Base-by-base conservation (phyloP, 2,329 filamentous ascomycete species). In the Cladophialophora psammophila region DNA sequence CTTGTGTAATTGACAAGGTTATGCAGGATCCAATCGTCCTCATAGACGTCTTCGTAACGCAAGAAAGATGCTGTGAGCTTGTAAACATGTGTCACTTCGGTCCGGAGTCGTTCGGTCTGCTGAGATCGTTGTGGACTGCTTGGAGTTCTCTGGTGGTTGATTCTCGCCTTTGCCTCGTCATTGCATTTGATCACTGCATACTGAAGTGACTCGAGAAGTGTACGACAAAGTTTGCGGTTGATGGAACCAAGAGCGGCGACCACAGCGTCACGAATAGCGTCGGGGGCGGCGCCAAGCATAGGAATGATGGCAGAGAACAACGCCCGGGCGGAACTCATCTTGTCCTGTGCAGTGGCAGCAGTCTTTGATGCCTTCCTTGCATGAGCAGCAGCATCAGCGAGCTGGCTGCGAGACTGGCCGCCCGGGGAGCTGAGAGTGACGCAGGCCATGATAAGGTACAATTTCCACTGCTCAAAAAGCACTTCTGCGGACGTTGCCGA, bases 361-460 rank as follows among this genome's bases (percentile, higher is more conserved):
- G 87, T 84, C 71, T 85, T 92, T 1, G 95, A 97, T 2, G 87
- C 87, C 77, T 96, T 97, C 52, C 94, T 87, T 4, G 88, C 85
- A 78, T 98, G 94, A 70, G 96, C 91, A 70, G 96, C 91, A 42
- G 85, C 85, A 68, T 85, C 85, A 12, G 84, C 82, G 35, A 89
- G 83, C 63, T 88, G 87, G 26, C 84, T 84, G 68, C 86, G 83
- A 38, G 83, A 84, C 64, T 87, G 83, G 20, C 83, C 88, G 9
- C 93, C 93, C 9, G 92, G 87, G 72, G 95, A 95, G 42, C 92
- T 94, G 64, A 99, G 84, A 0, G 95, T 98, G 9, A 94, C 97
- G 79, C 96, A 99, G 9, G 94, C 95, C 80, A 99, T 97, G 63
- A 97, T 94, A 32, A 99, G 85, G 77, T 98, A 98, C 1, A 98